Evolutionary conservation across 2,329 filamentous ascomycete species (phyloP).

Genomic region (Ampelomyces quisqualis): DNA sequence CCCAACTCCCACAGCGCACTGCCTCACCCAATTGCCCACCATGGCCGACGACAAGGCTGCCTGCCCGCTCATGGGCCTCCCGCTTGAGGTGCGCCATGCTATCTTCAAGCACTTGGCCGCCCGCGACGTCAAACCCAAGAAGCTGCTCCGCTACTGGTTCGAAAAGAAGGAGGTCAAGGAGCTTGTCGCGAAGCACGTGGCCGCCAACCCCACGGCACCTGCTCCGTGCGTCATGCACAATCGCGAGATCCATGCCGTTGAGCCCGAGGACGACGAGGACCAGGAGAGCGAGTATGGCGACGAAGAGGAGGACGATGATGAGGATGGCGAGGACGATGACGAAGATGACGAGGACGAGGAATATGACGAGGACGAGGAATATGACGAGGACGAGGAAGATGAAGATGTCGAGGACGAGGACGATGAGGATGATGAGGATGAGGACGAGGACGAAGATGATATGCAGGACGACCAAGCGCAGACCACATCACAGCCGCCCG

Average conservation of each 20-base stretch:
- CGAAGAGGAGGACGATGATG: conserved; percentile 8
- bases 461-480: conserved; percentile 6
- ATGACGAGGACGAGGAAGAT: conserved; percentile 9
- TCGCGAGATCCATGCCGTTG: conserved; percentile 7
- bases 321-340: conserved; percentile 7
- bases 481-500: too few species aligned
- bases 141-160: conserved; percentile 38
- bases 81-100: conserved; percentile 36
- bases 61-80: conserved; percentile 23
- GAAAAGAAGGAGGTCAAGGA: conserved; percentile 35
- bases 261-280: conserved; percentile 9
- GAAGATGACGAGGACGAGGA: conserved; percentile 10
- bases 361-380: conserved; percentile 8
- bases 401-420: conserved; percentile 7
- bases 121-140: conserved; percentile 21
- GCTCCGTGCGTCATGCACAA: conserved; percentile 11
- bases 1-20: background rate
- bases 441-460: conserved; percentile 7
- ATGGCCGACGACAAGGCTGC: conserved; percentile 9
- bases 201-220: conserved; percentile 12
- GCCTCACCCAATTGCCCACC: conserved; percentile 1
- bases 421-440: conserved; percentile 2
- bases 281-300: conserved; percentile 12
- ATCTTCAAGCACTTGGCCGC: conserved; percentile 29
- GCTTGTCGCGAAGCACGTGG: conserved; percentile 12